These are phyloP conservation scores for Trametes gibbosa DNA, from an alignment of 768 basidiomycete species.

Conservation along the genomic window DNA sequence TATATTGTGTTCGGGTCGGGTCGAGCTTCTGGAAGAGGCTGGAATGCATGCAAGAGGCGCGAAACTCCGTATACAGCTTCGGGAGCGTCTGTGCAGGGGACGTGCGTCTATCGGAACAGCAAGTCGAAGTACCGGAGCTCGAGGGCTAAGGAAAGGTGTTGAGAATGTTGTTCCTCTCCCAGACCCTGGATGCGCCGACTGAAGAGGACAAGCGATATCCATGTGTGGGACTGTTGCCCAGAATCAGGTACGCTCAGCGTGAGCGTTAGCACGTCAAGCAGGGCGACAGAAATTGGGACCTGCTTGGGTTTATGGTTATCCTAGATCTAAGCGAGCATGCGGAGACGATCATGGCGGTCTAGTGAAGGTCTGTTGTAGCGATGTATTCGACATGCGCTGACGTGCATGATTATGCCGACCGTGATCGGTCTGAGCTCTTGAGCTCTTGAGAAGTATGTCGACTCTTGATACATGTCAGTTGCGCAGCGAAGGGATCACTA, in stretches of 20 bases:
- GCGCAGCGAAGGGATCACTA: no score
- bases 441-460: slow-evolving; percentile 40
- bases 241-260: no score
- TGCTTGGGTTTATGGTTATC: slow-evolving; percentile 35
- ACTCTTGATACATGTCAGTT: slow-evolving; percentile 41
- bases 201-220: slow-evolving; percentile 55
- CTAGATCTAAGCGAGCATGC: slow-evolving; percentile 18
- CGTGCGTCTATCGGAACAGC: slow-evolving; percentile 35
- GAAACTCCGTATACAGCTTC: slow-evolving; percentile 42
- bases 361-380: not conserved
- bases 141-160: slow-evolving; percentile 53
- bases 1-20: no score
- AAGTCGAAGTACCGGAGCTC: slow-evolving; percentile 64
- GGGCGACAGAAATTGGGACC: slow-evolving; percentile 16
- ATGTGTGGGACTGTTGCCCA: slow-evolving; percentile 31
- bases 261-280: no score
- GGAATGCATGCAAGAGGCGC: slow-evolving; percentile 29
- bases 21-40: not conserved
- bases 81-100: slow-evolving; percentile 24
- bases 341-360: not conserved
- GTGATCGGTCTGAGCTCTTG: slow-evolving; percentile 40
- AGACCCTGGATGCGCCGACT: slow-evolving; percentile 69
- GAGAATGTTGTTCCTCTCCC: slow-evolving; percentile 81
- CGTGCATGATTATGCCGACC: slow-evolving; percentile 39
- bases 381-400: slow-evolving; percentile 5